A percentile compares a stretch with the other conserved stretches of the same genome.
These are phyloP conservation scores for Botrytis tulipae DNA, from an alignment of 2,329 filamentous ascomycete species.

Conservation along the genomic window DNA sequence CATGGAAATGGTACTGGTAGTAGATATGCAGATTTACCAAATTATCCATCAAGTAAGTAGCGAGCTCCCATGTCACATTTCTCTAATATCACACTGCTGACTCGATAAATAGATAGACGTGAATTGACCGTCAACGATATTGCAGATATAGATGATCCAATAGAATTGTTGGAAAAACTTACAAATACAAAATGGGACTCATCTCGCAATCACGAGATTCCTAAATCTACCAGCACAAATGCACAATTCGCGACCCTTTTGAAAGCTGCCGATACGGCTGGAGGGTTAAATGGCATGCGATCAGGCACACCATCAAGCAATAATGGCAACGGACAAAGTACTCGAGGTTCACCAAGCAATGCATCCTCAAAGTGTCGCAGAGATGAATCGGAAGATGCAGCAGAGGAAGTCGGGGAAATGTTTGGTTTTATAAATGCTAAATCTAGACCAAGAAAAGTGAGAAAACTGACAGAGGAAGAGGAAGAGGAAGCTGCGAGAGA, in stretches of 20 bases:
- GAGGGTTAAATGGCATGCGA: constrained; percentile 22
- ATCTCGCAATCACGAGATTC: constrained; percentile 5
- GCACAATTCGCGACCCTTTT: constrained; percentile 34
- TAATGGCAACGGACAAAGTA: constrained; percentile 4
- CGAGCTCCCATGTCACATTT: constrained; percentile 19
- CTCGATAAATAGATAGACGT: constrained; percentile 24
- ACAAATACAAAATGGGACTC: constrained; percentile 30
- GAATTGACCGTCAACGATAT: constrained; percentile 22
- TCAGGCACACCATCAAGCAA: constrained; percentile 7
- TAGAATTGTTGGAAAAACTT: constrained; percentile 33
- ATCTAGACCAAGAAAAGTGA: constrained; percentile 22
- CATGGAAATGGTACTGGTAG: constrained; percentile 20
- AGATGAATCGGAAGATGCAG: constrained; percentile 14
- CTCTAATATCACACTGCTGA: constrained; percentile 24
- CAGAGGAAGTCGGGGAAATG: constrained; percentile 13
- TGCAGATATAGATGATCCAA: constrained; percentile 30
- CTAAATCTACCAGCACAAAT: constrained; percentile 21
- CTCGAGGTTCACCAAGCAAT: not conserved
- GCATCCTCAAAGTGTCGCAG: constrained; percentile 8
- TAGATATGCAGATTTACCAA: constrained; percentile 22
- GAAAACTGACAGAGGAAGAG: constrained; percentile 23
- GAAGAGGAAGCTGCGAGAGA: constrained; percentile 30
- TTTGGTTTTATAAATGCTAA: constrained; percentile 20
- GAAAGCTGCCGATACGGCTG: constrained; percentile 34
- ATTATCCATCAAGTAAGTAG: constrained; percentile 11